Base-by-base conservation (phyloP, 768 basidiomycete genomes). In the Leucocoprinus leucothites region DNA sequence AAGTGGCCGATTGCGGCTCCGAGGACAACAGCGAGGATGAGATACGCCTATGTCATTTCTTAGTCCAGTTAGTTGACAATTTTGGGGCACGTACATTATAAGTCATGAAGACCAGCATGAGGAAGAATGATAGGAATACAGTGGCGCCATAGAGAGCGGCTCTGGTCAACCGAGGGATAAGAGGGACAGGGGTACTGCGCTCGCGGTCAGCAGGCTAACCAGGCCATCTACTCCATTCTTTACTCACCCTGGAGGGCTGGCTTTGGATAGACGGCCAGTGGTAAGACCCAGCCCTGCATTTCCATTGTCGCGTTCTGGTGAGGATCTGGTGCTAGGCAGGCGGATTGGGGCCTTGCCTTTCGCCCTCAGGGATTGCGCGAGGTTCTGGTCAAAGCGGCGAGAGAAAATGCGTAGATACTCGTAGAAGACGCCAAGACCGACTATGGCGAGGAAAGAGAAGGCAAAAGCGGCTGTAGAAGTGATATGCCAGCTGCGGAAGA, bases 41-140 rank as follows among this genome's bases (percentile, higher is more conserved):
- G 84, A 63, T 94, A 96, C 31, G 88, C 92, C 92, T 94, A 60
- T 1, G 9, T 25, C 8, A 14, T 31, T 58, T 9, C 48, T 19
- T 7, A 42, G 16, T 48, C 60, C 41, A 25, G 16, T 46, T 19
- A 51, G 19, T 35, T 54, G 34, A 38, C 24, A 38, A 18, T 1
- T 18, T 28, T 28, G 31, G 25, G 16, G 13, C n/a, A 73, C 89
- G 64, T 56, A 93, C 91, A 61, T 97, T 97, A 73, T 95, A 97
- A 3, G 94, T 96, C 94, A 97, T 96, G 71, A 93, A 94, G 38
- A 96, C 85, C 56, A 97, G 75, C 94, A 97, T 97, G 66, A 93
- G 82, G 81, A 92, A 91, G 77, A 89, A 90, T 34, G 90, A 90
- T 56, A 93, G 68, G 68, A 87, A 86, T 19, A 93, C 83, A 2